Evolutionary conservation across 2,329 filamentous ascomycete species (phyloP), one percentile per base, ranked within the genome.

Genomic region (Hirsutella rhossiliensis): DNA sequence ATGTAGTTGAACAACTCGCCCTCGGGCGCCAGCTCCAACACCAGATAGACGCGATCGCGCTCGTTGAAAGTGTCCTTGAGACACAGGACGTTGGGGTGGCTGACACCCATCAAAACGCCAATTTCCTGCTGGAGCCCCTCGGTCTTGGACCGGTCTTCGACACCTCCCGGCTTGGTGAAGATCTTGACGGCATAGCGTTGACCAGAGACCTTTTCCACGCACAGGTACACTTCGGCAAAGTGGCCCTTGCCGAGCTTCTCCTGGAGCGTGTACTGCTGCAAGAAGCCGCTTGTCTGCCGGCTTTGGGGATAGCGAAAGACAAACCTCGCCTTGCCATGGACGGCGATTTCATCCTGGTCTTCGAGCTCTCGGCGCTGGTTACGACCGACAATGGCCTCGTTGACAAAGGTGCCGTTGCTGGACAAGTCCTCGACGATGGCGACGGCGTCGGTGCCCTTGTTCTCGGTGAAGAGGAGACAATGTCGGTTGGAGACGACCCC

Each of bases 1-100:
- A 98, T 96, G 66, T 80, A 82, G 59, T 97, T 95, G 73, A 98
- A 98, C 13, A 98, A 69, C 64, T 98, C 94, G 55, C 92, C 92
- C 63, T 95, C 88, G 0, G 87, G 72, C 2, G 90, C 90, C 53
- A 97, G 73, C 61, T 98, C 92, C 41, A 97, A 67, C 11, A 98
- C 82, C 37, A 98, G 70, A 60, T 95, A 97, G 18, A 96, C 87
- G 2, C 86, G 87, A 52, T 92, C 87, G 41, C 76, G 75, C 61
- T 98, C 92, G 56, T 94, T 86, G 60, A 95, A 98, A 0, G 88
- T 95, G 52, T 95, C 89, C 62, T 94, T 96, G 44, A 98, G 70
- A 59, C 89, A 96, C 13, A 98, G 72, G 43, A 98, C 76, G 52
- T 94, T 92, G 4, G 88, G 86, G 62, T 98, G 92, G 59, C 85